phyloP scores from a whole-genome alignment of 164 flowering plant species.

The Santalum album region DNA sequence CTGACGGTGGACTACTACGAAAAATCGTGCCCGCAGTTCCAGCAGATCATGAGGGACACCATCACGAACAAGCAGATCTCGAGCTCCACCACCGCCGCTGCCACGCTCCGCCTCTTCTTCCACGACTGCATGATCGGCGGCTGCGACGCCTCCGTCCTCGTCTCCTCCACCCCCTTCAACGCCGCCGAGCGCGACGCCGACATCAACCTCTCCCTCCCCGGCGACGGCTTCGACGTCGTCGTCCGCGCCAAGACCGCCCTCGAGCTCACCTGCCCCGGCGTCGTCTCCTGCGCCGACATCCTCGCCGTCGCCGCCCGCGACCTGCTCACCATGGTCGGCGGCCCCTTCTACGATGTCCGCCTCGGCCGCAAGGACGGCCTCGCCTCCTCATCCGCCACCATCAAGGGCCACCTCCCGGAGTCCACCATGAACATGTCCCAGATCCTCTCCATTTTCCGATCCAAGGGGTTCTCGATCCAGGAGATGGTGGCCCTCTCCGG shows the following conservation, averaged over 20 bases:
- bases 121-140: slow-evolving; percentile 27
- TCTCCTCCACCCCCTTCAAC: slow-evolving; percentile 46
- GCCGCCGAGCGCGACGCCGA: slow-evolving; percentile 68
- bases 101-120: slow-evolving; percentile 13
- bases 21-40: slow-evolving; percentile 11
- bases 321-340: slow-evolving; percentile 64
- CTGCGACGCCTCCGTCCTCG: slow-evolving; percentile 59
- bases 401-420: slow-evolving; percentile 36
- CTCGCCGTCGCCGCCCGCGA: slow-evolving; percentile 64
- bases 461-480: slow-evolving; percentile 27
- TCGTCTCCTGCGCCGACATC: slow-evolving; percentile 79
- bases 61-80: slow-evolving; percentile 9
- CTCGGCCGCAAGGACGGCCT: slow-evolving; percentile 52
- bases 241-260: slow-evolving; percentile 61
- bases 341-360: slow-evolving; percentile 48
- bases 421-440: slow-evolving; percentile 34
- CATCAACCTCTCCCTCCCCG: slow-evolving; percentile 73
- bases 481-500: slow-evolving; percentile 20
- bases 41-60: slow-evolving; percentile 1
- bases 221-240: slow-evolving; percentile 69
- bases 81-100: slow-evolving; percentile 9
- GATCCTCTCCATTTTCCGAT: slow-evolving; percentile 28
- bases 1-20: slow-evolving; percentile 29
- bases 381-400: slow-evolving; percentile 28
- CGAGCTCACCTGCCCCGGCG: slow-evolving; percentile 64